Percentiles rank a stretch among this genome's conserved stretches.
Evolutionary conservation across 2,329 filamentous ascomycete species (phyloP).

Genomic region (Sarocladium brachiariae): DNA sequence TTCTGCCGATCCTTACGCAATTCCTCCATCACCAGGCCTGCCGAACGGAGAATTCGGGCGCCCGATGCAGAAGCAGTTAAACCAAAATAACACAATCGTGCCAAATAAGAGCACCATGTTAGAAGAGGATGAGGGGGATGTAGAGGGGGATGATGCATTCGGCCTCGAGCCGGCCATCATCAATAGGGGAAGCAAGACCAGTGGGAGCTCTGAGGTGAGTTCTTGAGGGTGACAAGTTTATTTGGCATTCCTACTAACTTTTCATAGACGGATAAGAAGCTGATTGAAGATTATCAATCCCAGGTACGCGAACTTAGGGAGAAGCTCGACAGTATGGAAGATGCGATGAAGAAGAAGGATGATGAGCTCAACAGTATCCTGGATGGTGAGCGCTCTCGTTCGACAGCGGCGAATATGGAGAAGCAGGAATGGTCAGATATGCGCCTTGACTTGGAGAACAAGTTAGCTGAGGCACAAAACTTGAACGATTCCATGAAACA

Average conservation of each 20-base stretch:
- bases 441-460: constrained; percentile 61
- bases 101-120: constrained; percentile 98
- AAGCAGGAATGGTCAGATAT: constrained; percentile 66
- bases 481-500: constrained; percentile 74
- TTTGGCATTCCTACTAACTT: background rate
- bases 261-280: constrained; percentile 56
- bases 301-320: constrained; percentile 70
- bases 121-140: constrained; percentile 77
- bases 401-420: constrained; percentile 49
- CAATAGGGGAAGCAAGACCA: constrained; percentile 25
- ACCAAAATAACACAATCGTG: constrained; percentile 88
- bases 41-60: constrained; percentile 61
- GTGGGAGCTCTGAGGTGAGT: constrained; percentile 34
- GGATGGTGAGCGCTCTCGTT: constrained; percentile 50
- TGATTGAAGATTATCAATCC: constrained; percentile 71
- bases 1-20: constrained; percentile 38
- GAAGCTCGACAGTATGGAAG: constrained; percentile 67
- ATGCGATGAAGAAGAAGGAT: constrained; percentile 62
- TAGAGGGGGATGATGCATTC: constrained; percentile 54
- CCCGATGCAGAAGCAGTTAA: constrained; percentile 77
- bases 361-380: constrained; percentile 57
- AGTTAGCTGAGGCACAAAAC: constrained; percentile 65
- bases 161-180: constrained; percentile 27
- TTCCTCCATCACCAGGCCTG: constrained; percentile 53
- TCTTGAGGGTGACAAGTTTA: background rate